Percentiles rank a stretch among this genome's conserved stretches.
Conservation (phyloP, 2,329 filamentous ascomycete species). For the Epichloe festucae region DNA sequence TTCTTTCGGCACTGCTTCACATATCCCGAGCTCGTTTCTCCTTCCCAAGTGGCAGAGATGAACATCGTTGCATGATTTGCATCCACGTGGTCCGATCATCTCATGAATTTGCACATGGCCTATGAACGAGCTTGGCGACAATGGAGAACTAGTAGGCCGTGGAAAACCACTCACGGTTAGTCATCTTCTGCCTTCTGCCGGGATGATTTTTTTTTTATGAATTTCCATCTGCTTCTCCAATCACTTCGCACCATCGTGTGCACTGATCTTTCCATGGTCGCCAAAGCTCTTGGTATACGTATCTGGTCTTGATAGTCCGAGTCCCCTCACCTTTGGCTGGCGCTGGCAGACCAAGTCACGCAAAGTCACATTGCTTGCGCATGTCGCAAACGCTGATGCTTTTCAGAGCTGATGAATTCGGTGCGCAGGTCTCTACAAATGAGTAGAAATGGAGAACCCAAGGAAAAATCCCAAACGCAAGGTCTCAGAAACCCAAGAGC, state of each 20-base stretch:
- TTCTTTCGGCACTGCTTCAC: no score
- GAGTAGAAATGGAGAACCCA: conserved; percentile 2
- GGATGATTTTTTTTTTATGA: no score
- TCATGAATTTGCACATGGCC: neutral
- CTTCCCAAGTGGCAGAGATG: no score
- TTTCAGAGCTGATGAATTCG: neutral
- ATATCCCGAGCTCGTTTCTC: no score
- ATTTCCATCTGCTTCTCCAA: no score
- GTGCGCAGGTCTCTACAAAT: neutral
- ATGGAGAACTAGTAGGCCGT: neutral
- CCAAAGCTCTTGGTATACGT: neutral
- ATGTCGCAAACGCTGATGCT: no score
- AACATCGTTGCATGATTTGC: neutral
- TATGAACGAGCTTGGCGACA: neutral
- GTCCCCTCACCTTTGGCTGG: neutral
- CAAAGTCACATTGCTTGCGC: neutral
- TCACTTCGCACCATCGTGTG: no score
- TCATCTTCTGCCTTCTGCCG: neutral
- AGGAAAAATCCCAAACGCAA: conserved; percentile 33
- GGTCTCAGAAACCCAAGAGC: conserved; percentile 17
- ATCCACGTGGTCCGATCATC: neutral
- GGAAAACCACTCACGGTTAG: neutral
- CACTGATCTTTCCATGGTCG: neutral
- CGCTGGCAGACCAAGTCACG: neutral
- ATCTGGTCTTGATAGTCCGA: no score